phyloP scores from a whole-genome alignment of 495 filamentous ascomycete species.

The Lasiosphaeris hirsuta region DNA sequence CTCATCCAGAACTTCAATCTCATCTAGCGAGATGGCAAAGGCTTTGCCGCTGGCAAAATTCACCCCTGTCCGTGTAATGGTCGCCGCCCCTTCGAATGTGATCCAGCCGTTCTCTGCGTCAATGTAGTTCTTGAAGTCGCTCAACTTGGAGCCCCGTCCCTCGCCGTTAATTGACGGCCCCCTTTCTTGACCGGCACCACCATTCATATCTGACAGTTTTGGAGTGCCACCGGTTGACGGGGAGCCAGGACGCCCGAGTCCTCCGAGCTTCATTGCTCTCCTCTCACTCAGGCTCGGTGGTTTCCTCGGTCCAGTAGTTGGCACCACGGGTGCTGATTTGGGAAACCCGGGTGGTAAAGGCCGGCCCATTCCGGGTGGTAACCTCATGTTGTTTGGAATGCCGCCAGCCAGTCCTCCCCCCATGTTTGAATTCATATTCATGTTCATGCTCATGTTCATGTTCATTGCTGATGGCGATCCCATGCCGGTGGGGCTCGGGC shows the following conservation, averaged over 20 bases:
- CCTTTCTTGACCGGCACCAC: slow-evolving; percentile 10
- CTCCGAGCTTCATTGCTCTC: slow-evolving; percentile 43
- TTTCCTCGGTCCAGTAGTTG: slow-evolving; percentile 20
- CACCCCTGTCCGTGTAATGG: slow-evolving; percentile 82
- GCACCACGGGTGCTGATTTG: slow-evolving; percentile 47
- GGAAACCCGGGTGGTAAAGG: slow-evolving; percentile 42
- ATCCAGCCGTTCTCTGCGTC: slow-evolving; percentile 88
- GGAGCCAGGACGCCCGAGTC: slow-evolving; percentile 26
- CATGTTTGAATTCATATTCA: slow-evolving; percentile 7
- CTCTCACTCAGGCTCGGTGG: slow-evolving; percentile 35
- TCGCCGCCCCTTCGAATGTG: slow-evolving; percentile 89
- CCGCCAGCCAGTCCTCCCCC: slow-evolving; percentile 27
- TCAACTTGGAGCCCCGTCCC: slow-evolving; percentile 64
- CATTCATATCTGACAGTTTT: slow-evolving; percentile 29
- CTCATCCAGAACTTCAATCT: slow-evolving; percentile 92
- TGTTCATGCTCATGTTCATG: slow-evolving; percentile 15
- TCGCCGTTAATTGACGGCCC: slow-evolving; percentile 33
- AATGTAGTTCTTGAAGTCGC: slow-evolving; percentile 88
- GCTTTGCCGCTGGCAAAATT: slow-evolving; percentile 86
- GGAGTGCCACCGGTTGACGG: slow-evolving; percentile 28
- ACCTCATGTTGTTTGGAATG: slow-evolving; percentile 36
- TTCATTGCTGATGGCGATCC: slow-evolving; percentile 9
- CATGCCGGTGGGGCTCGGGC: slow-evolving; percentile 5
- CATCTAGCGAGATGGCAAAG: slow-evolving; percentile 93
- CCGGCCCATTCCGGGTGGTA: slow-evolving; percentile 41